A percentile compares a stretch with the other conserved stretches of the same genome.
Conservation (phyloP, 352 stramenopile genomes). For the Phytophthora crassamura region DNA sequence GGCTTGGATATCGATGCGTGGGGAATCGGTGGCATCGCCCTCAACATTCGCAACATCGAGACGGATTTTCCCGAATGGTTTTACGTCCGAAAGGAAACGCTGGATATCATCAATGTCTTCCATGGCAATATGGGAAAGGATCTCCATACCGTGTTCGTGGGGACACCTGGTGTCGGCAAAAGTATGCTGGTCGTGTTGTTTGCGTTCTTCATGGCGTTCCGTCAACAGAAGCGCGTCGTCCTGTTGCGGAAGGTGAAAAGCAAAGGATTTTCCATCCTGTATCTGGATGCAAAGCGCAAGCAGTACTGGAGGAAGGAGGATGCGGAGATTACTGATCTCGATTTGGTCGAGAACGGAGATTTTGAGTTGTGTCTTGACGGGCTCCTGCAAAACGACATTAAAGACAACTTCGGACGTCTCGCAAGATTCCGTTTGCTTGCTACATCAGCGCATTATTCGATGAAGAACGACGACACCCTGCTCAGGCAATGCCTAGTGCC, state of each 20-base stretch:
- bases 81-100: conserved; percentile 39
- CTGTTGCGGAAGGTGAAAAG: conserved; percentile 38
- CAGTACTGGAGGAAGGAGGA: conserved; percentile 33
- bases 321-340: conserved; percentile 26
- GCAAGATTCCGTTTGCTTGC: conserved; percentile 30
- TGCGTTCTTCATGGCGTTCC: conserved; percentile 37
- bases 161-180: conserved; percentile 37
- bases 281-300: conserved; percentile 28
- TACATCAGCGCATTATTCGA: conserved; percentile 26
- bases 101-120: conserved; percentile 41
- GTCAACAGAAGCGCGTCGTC: conserved; percentile 37
- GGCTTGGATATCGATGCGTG: conserved; percentile 31
- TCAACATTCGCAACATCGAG: conserved; percentile 35
- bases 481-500: conserved; percentile 29
- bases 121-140: conserved; percentile 17
- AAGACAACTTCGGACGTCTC: conserved; percentile 13
- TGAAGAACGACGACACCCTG: conserved; percentile 27
- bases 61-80: conserved; percentile 43
- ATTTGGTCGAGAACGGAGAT: neutral
- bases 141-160: conserved; percentile 33
- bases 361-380: conserved; percentile 29
- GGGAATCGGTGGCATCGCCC: conserved; percentile 27
- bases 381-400: conserved; percentile 10
- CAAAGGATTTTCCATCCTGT: conserved; percentile 35
- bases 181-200: conserved; percentile 43